Conservation (phyloP, 306 rosid genomes). For the Malus sylvestris region DNA sequence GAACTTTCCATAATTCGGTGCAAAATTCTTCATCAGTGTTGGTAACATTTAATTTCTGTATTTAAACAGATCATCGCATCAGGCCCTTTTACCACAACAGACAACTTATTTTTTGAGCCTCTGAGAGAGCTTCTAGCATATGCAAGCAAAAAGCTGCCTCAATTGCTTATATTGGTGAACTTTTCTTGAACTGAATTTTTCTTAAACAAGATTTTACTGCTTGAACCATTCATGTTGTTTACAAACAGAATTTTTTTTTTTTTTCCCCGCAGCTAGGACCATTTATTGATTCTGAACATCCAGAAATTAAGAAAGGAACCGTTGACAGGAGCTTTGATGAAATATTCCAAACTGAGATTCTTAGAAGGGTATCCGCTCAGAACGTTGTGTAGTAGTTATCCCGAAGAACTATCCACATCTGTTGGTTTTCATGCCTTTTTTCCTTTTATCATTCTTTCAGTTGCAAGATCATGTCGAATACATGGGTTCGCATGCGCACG, state of each 20-base stretch:
- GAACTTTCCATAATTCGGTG: slow-evolving; percentile 1
- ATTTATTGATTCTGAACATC: slow-evolving; percentile 83
- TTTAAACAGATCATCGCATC: slow-evolving; percentile 79
- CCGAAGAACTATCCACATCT: background rate
- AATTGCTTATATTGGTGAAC: slow-evolving; percentile 72
- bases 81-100: slow-evolving; percentile 86
- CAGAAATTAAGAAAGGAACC: slow-evolving; percentile 77
- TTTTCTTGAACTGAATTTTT: slow-evolving; percentile 11
- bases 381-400: background rate
- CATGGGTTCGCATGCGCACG: slow-evolving; percentile 59
- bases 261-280: slow-evolving; percentile 70
- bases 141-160: slow-evolving; percentile 76
- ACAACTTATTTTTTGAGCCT: slow-evolving; percentile 86
- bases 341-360: slow-evolving; percentile 56
- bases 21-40: slow-evolving; percentile 5
- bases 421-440: slow-evolving; percentile 4
- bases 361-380: slow-evolving; percentile 54
- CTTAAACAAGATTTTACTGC: slow-evolving; percentile 8
- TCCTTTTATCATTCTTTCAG: slow-evolving; percentile 31
- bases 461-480: slow-evolving; percentile 64
- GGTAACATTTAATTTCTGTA: slow-evolving; percentile 12
- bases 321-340: slow-evolving; percentile 66
- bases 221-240: slow-evolving; percentile 5
- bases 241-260: slow-evolving; percentile 9
- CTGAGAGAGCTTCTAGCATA: slow-evolving; percentile 68